Conservation (phyloP, 148 eudicot species). For the Silene conica region DNA sequence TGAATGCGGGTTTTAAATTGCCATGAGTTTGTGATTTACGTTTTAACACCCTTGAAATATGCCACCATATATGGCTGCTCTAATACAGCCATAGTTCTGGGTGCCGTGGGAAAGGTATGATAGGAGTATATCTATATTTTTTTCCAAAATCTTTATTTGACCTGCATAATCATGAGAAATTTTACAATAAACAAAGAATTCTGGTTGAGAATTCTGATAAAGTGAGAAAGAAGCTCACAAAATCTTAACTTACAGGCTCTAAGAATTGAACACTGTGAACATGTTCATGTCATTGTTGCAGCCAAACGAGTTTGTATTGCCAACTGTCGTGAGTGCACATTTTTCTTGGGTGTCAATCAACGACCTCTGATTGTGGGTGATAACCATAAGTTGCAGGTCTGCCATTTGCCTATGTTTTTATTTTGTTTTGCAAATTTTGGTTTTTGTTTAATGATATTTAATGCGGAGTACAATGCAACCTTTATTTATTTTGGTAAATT, state of each 20-base stretch:
- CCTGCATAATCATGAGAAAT: background rate
- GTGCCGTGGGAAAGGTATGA: conserved; percentile 95
- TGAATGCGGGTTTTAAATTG: conserved; percentile 68
- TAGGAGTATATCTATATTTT: background rate
- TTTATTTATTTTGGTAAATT: background rate
- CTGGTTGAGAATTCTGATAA: conserved; percentile 15
- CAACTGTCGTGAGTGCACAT: conserved; percentile 93
- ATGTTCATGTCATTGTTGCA: conserved; percentile 84
- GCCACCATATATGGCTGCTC: conserved; percentile 96
- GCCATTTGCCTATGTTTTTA: conserved; percentile 8
- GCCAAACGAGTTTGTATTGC: conserved; percentile 89
- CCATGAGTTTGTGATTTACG: conserved; percentile 86
- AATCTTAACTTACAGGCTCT: conserved; percentile 50
- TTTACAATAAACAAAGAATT: conserved; percentile 1
- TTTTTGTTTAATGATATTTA: background rate
- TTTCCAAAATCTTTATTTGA: background rate
- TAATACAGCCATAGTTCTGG: conserved; percentile 87
- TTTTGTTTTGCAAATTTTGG: background rate
- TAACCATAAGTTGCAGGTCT: conserved; percentile 96
- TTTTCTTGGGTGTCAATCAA: conserved; percentile 91
- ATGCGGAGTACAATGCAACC: background rate
- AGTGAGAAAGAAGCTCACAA: conserved; percentile 6
- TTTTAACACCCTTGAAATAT: conserved; percentile 80
- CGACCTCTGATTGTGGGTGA: conserved; percentile 94
- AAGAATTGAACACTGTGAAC: conserved; percentile 95